Evolutionary conservation across 192 early-diverging fungal species (phyloP), one percentile per base, ranked within the genome.

Genomic region (Dimargaris cristalligena): DNA sequence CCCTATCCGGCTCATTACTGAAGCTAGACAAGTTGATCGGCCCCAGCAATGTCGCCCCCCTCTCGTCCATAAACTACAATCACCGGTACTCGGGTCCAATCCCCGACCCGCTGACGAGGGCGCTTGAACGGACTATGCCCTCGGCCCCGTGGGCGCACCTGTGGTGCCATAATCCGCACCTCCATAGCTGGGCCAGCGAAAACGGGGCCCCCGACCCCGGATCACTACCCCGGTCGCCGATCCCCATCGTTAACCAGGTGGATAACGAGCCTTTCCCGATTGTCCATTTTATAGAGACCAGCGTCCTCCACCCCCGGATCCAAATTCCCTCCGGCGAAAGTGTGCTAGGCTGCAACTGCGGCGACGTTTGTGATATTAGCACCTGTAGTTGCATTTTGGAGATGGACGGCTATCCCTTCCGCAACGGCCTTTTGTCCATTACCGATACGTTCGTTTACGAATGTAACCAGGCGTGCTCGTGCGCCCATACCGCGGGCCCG

Each of bases 391-490:
- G 51, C 51, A 28, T 28, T 28, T 16, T 18, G 29, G 51, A 52
- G 29, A 52, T 29, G 51, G 51, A 13, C 23, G 26, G 29, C 16
- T 29, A 26, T 22, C 51, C 51, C 51, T 52, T 26, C 51, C 16
- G 16, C 3, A 2, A 29, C 2, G 51, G 29, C 51, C 14, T n/a
- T 1, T 29, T 44, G 41, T 9, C 41, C 18, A 44, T 44, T 13
- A 44, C 41, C 9, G 41, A 44, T 18, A 9, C 41, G 10, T 13
- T 44, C 41, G 18, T 44, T 13, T 18, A 25, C 29, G 51, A 52
- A 52, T 52, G 51, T 28, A 52, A 52, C 29, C 23, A 52, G 2
- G 51, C 51, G 2, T 52, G 51, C 22, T 28, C 51, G 1, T 52
- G 51, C 22, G 51, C 51, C 14, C 16, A 25, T n/a, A n/a, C n/a